Evolutionary conservation across 495 filamentous ascomycete genomes (phyloP).

Genomic region (Aspergillus homomorphus): DNA sequence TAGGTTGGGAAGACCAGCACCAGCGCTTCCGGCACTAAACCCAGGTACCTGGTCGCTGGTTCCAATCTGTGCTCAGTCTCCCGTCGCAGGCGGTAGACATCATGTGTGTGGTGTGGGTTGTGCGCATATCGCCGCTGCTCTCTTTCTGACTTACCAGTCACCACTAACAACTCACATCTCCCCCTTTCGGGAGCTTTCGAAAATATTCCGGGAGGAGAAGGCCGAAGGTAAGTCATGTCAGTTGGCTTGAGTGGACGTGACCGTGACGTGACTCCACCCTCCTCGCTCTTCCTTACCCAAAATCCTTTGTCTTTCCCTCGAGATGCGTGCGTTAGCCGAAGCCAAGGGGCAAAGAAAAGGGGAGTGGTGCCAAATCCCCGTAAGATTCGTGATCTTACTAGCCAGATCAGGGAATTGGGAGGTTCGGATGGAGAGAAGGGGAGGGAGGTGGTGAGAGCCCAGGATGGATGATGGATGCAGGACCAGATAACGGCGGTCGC

Average conservation of each 20-base stretch:
- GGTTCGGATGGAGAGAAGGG: not conserved
- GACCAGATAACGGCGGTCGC: not conserved
- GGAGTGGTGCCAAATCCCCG: not conserved
- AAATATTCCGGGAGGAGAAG: no score
- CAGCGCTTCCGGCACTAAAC: slow-evolving; percentile 3
- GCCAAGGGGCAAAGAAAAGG: not conserved
- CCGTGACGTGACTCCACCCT: no score
- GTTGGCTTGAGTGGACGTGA: no score
- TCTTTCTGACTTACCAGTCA: not conserved
- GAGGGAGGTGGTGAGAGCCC: not conserved
- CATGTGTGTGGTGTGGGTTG: slow-evolving; percentile 10
- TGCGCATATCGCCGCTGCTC: no score
- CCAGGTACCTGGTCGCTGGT: slow-evolving; percentile 25
- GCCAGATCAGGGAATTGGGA: not conserved
- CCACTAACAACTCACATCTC: no score
- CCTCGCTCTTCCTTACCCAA: no score
- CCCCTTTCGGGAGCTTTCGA: no score
- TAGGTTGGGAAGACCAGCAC: slow-evolving; percentile 2
- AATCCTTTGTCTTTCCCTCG: not conserved
- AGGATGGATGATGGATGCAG: not conserved
- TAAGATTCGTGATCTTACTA: not conserved
- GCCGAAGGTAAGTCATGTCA: no score
- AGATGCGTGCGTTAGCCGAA: not conserved
- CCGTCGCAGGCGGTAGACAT: slow-evolving; percentile 8
- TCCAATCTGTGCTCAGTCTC: not conserved